These are phyloP conservation scores for Cyclostephanos tholiformis DNA, from an alignment of 108 stramenopile species.

Conservation along the genomic window DNA sequence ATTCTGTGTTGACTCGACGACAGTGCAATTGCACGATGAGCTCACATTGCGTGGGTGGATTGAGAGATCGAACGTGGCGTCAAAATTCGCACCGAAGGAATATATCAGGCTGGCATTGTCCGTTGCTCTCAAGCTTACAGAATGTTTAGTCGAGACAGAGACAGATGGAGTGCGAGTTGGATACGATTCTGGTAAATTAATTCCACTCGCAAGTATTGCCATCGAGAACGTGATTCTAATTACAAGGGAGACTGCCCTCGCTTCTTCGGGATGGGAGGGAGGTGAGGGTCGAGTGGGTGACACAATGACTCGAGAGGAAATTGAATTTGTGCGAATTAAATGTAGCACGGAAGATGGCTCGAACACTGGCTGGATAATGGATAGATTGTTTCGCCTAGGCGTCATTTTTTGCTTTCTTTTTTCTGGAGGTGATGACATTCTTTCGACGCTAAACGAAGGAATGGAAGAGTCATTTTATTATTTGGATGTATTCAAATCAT, in stretches of 20 bases:
- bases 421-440: conserved; percentile 7
- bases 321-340: neutral
- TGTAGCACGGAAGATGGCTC: neutral
- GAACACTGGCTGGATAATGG: conserved; percentile 2
- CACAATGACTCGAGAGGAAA: neutral
- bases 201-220: conserved; percentile 26
- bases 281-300: neutral
- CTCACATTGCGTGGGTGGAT: conserved; percentile 15
- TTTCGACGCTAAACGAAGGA: neutral
- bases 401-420: conserved; percentile 14
- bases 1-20: neutral
- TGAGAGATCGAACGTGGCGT: conserved; percentile 1
- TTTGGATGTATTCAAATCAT: neutral
- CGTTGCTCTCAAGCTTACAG: conserved; percentile 31
- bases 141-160: conserved; percentile 16
- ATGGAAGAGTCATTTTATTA: neutral
- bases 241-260: neutral
- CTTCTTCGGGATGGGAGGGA: neutral
- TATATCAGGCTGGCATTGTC: conserved; percentile 20
- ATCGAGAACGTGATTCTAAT: conserved; percentile 5
- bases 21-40: neutral
- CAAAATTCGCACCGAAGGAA: neutral
- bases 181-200: neutral
- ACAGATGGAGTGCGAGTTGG: neutral
- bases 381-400: conserved; percentile 22